phyloP scores from a whole-genome alignment of 108 stramenopile genomes.

The Pseudonitzschia pungens region DNA sequence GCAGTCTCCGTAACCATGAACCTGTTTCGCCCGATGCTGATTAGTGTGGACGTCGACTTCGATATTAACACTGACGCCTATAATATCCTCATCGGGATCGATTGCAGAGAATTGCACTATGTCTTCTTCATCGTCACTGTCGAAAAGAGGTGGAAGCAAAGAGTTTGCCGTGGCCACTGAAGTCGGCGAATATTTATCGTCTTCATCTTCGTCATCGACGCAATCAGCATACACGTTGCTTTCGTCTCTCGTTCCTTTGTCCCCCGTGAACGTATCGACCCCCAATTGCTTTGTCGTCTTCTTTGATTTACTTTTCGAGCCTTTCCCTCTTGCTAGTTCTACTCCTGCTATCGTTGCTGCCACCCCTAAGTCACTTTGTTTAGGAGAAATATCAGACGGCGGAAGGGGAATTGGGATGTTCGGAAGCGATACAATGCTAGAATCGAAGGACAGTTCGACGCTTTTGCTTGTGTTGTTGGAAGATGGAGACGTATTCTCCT shows the following conservation, averaged over 20 bases:
- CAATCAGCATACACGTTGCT: background rate
- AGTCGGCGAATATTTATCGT: background rate
- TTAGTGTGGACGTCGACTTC: no score
- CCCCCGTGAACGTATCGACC: background rate
- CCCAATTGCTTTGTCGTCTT: background rate
- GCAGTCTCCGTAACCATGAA: no score
- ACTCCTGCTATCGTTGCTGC: background rate
- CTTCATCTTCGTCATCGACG: background rate
- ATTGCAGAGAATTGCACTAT: background rate
- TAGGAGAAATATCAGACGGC: background rate
- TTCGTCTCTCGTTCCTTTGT: background rate
- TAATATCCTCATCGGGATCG: no score
- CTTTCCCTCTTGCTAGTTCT: background rate
- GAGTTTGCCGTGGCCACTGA: background rate
- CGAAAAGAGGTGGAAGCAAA: background rate
- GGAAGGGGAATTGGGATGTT: background rate
- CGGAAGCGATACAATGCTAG: background rate
- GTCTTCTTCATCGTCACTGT: background rate
- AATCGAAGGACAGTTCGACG: background rate
- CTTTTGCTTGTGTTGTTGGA: background rate
- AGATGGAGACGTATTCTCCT: slow-evolving; percentile 1
- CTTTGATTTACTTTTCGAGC: background rate
- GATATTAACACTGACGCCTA: no score
- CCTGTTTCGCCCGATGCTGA: no score
- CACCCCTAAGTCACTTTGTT: background rate